Base-by-base conservation (phyloP, 2,329 filamentous ascomycete species). In the Apiospora arundinis region DNA sequence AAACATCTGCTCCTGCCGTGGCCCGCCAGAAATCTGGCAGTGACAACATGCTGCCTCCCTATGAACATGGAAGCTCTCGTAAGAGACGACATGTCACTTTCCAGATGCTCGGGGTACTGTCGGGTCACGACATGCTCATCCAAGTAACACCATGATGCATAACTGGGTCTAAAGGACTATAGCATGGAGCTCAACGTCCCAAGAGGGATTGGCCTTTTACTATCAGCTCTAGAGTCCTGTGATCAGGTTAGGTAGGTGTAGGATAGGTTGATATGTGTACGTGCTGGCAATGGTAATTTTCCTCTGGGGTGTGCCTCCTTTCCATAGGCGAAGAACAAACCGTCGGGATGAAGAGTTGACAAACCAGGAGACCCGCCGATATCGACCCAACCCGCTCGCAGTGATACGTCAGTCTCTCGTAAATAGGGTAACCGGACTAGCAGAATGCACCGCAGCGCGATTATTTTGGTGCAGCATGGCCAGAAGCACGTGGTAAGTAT, bases 401-500 rank as follows among this genome's bases (percentile, higher is more conserved):
- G 21, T 40, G 32, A 14, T 40, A 63, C 56, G 56, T 63, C 56
- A 40, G 56, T 63, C 56, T 40, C 28, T 12, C 56, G 2, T 40
- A 40, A 63, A n/a, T 32, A 63, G 56, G 6, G 12, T n/a, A 40
- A 63, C 32, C n/a, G 18, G 56, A 40, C 32, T 1, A 14, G 28
- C 8, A 23, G 32, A 3, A 56, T 56, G 49, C 16, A 56, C n/a
- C 12, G 49, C 25, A 56, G 49, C 25, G 23, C 49, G 25, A 32
- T 32, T n/a, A 8, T 2, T 23, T 18, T 21, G 56, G 49, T 40
- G 28, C 56, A 21, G 9, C 40, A 12, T 32, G 32, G 56, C n/a
- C 32, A 11, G 16, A 66, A 23, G 65, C 70, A 71, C 67, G 70
- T 71, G 70, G 70, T 69, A 23, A 67, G 73, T 73, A 6, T 32